phyloP scores from a whole-genome alignment of 257 asterid genomes.

The Paraleonurus japonicus region DNA sequence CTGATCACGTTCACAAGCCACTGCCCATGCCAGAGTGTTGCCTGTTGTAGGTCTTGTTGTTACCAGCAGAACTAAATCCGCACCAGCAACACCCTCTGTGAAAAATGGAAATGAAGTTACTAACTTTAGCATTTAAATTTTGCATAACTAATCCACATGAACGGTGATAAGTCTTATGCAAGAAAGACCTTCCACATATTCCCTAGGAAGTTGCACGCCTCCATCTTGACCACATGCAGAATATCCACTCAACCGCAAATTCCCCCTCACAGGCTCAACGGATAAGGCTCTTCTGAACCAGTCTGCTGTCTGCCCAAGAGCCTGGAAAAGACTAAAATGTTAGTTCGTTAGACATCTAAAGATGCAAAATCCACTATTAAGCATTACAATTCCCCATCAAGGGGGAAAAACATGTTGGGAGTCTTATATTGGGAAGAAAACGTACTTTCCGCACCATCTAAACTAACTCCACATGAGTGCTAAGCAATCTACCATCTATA shows the following conservation, averaged over 20 bases:
- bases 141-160: conserved; percentile 5
- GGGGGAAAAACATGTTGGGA: neutral
- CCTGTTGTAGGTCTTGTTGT: conserved; percentile 98
- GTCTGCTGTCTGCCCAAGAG: conserved; percentile 91
- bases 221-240: conserved; percentile 99
- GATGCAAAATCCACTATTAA: conserved; percentile 4
- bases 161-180: conserved; percentile 14
- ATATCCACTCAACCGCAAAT: conserved; percentile 95
- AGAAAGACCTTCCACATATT: conserved; percentile 85
- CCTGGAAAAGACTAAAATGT: conserved; percentile 47
- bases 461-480: neutral
- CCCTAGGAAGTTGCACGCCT: conserved; percentile 97
- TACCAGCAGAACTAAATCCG: conserved; percentile 93
- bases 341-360: conserved; percentile 5
- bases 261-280: conserved; percentile 95
- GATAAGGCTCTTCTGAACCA: conserved; percentile 94
- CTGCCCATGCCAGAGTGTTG: conserved; percentile 96
- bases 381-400: conserved; percentile 6
- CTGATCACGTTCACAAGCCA: conserved; percentile 98
- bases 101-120: conserved; percentile 18
- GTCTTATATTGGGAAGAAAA: neutral
- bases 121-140: neutral
- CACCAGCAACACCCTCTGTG: conserved; percentile 84
- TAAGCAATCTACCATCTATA: conserved; percentile 12
- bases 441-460: neutral